Evolutionary conservation across 179 eudicot species (phyloP), one percentile per base, ranked within the genome.

Genomic region (Beta macrorhiza): DNA sequence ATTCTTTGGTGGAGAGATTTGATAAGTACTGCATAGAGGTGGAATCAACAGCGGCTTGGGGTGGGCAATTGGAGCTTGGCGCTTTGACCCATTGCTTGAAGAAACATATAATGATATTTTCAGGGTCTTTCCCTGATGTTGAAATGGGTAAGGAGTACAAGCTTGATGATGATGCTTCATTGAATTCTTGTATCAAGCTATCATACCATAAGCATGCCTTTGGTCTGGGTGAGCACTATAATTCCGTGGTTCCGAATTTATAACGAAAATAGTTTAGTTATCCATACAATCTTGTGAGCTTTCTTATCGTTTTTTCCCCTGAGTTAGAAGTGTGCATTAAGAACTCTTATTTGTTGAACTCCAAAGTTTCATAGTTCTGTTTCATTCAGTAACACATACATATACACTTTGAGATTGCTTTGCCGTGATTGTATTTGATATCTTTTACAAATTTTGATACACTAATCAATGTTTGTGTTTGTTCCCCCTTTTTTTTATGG

Each of bases 111-210:
- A 83, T 86, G 90, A 81, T 93, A 72, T 92, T 78, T 82, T 95
- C 98, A 4, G 98, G 98, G 13, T 93, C 97, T 6, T 95, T 95
- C 76, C 98, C 98, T 59, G 93, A 95, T 84, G 98, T 95, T 72
- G 98, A 95, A 90, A 95, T 95, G 98, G 98, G 98, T 8, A 93
- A 95, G 82, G 98, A 93, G 85, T 95, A 92, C 86, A 93, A 90
- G 83, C 76, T 91, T 15, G 87, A 74, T 19, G 76, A 77, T 5
- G 85, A 74, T 77, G 84, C 76, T 47, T 72, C 82, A 4, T 74
- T 86, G 8, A 81, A 78, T 47, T 74, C 91, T 17, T 84, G 91
- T 68, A 90, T 95, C 80, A 87, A 82, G 90, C 80, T 95, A 65
- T 95, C 75, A 13, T 72, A 72, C 75, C 75, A 72, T 59, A 72